These are phyloP conservation scores for Zostera marina DNA, from an alignment of 116 monocot genomes.

Conservation along the genomic window DNA sequence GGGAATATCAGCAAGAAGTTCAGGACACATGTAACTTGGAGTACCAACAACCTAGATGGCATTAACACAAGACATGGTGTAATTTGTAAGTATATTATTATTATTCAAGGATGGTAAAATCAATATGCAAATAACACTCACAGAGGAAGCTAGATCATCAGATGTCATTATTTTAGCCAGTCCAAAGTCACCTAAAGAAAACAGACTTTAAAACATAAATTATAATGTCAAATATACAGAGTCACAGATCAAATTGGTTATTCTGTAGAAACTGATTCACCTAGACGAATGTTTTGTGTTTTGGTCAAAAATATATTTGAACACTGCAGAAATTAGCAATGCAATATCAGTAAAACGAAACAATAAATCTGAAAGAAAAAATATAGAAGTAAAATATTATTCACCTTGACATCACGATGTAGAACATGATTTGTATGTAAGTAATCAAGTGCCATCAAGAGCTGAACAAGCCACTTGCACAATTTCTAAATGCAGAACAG, in stretches of 20 bases:
- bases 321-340: slow-evolving; percentile 29
- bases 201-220: neutral
- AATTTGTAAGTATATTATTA: neutral
- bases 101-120: neutral
- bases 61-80: neutral
- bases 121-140: slow-evolving; percentile 10
- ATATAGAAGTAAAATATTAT: neutral
- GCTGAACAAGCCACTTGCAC: slow-evolving; percentile 89
- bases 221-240: neutral
- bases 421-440: slow-evolving; percentile 78
- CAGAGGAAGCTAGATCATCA: slow-evolving; percentile 78
- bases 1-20: slow-evolving; percentile 98
- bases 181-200: slow-evolving; percentile 61
- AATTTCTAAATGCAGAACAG: slow-evolving; percentile 46
- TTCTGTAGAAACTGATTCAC: slow-evolving; percentile 17
- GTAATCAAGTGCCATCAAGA: slow-evolving; percentile 87
- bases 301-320: slow-evolving; percentile 72
- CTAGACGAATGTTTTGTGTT: slow-evolving; percentile 62
- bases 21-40: slow-evolving; percentile 99
- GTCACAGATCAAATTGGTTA: neutral
- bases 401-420: slow-evolving; percentile 89
- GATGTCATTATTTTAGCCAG: slow-evolving; percentile 83
- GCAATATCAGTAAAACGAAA: neutral
- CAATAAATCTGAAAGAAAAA: neutral
- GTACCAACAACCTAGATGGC: slow-evolving; percentile 79